A percentile compares a stretch with the other conserved stretches of the same genome.
Evolutionary conservation across 2,329 filamentous ascomycete species (phyloP).

Genomic region (Sarocladium oryzae): DNA sequence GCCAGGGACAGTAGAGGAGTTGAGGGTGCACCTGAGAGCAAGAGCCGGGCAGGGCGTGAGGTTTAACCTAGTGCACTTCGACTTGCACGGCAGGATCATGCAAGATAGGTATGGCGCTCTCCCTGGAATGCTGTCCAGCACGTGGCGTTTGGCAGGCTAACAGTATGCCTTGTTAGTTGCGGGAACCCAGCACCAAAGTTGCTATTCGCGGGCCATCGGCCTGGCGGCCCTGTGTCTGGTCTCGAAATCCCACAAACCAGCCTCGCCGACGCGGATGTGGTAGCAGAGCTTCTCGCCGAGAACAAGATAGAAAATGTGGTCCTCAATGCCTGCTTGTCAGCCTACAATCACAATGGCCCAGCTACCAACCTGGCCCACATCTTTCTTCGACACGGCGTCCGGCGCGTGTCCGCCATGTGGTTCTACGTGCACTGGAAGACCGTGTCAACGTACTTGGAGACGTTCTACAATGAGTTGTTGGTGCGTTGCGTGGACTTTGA

Average conservation of each 20-base stretch:
- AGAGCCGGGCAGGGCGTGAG: constrained; percentile 16
- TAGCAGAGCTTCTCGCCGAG: constrained; percentile 18
- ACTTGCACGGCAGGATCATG: constrained; percentile 21
- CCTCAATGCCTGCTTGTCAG: constrained; percentile 22
- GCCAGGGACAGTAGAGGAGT: constrained; percentile 19
- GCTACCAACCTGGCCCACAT: constrained; percentile 21
- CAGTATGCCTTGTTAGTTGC: constrained; percentile 11
- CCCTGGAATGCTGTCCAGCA: constrained; percentile 7
- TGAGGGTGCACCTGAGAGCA: constrained; percentile 17
- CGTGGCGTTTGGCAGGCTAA: background rate
- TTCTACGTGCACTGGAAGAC: constrained; percentile 23
- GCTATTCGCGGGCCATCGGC: constrained; percentile 19
- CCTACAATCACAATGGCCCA: constrained; percentile 19
- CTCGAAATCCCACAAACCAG: constrained; percentile 18
- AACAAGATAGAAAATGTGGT: constrained; percentile 22
- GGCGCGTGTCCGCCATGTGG: constrained; percentile 24
- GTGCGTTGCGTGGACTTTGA: constrained; percentile 21
- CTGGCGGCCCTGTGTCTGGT: constrained; percentile 11
- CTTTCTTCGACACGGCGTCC: constrained; percentile 20
- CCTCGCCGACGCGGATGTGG: constrained; percentile 17
- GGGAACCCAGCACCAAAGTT: constrained; percentile 19
- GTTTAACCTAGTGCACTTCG: constrained; percentile 23
- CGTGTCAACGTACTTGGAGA: constrained; percentile 20
- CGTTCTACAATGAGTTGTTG: constrained; percentile 21
- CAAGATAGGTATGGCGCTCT: constrained; percentile 17